Evolutionary conservation across 108 stramenopile genomes (phyloP).

Genomic region (Fistulifera pelliculosa): DNA sequence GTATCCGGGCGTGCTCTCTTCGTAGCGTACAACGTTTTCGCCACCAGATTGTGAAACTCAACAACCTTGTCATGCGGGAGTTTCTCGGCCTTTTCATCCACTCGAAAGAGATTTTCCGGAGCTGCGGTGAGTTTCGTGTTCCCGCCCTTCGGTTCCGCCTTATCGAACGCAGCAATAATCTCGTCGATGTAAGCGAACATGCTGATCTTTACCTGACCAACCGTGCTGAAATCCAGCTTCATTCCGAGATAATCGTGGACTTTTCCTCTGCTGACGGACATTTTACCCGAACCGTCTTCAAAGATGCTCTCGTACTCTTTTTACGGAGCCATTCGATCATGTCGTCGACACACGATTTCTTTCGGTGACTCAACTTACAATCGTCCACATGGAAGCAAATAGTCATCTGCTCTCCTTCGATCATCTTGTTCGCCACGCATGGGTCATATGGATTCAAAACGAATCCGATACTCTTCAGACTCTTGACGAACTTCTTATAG

Average conservation of each 20-base stretch:
- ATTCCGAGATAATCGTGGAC: constrained; percentile 30
- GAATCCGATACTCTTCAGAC: constrained; percentile 15
- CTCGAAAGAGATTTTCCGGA: constrained; percentile 16
- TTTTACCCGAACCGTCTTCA: too few species aligned
- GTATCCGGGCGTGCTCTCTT: constrained; percentile 26
- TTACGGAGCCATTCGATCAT: constrained; percentile 4
- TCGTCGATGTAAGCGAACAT: constrained; percentile 4
- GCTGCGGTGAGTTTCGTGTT: constrained; percentile 17
- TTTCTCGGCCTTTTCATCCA: not conserved
- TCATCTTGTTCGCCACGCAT: constrained; percentile 29
- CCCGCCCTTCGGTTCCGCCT: too few species aligned
- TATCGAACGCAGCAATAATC: too few species aligned
- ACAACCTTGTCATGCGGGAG: not conserved
- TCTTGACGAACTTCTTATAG: constrained; percentile 9
- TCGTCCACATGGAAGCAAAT: constrained; percentile 30
- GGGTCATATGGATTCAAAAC: constrained; percentile 31
- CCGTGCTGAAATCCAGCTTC: constrained; percentile 18
- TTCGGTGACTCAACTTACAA: constrained; percentile 14
- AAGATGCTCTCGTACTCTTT: too few species aligned
- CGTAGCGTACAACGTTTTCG: constrained; percentile 19
- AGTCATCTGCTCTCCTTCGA: constrained; percentile 26
- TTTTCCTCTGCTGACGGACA: too few species aligned
- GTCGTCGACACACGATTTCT: not conserved
- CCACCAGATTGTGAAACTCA: constrained; percentile 26
- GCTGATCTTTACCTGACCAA: constrained; percentile 15